Conservation (phyloP, 768 basidiomycete species). For the Fistulinella prunicolor region DNA sequence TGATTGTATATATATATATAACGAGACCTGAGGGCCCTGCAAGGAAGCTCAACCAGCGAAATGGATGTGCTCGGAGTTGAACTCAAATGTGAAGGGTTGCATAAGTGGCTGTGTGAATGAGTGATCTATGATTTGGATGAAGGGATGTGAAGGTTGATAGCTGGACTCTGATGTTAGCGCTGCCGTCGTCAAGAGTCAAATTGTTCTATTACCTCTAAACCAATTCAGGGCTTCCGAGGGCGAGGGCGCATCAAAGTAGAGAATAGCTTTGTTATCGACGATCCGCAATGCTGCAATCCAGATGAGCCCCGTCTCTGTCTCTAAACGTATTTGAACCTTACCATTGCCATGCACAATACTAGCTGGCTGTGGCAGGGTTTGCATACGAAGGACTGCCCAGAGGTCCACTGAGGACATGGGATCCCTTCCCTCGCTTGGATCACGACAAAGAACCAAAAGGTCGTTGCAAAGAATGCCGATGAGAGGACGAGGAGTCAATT, state of each 20-base stretch:
- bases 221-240: slow-evolving; percentile 84
- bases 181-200: background rate
- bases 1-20: slow-evolving; percentile 39
- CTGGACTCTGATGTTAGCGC: slow-evolving; percentile 36
- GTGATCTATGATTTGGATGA: slow-evolving; percentile 64
- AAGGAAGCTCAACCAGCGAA: slow-evolving; percentile 10
- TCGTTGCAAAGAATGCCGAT: slow-evolving; percentile 91
- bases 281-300: slow-evolving; percentile 64
- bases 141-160: slow-evolving; percentile 87
- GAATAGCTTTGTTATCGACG: slow-evolving; percentile 88
- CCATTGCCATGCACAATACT: slow-evolving; percentile 88
- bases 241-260: slow-evolving; percentile 84
- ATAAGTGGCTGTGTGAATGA: slow-evolving; percentile 3
- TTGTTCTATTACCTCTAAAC: slow-evolving; percentile 70
- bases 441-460: slow-evolving; percentile 86
- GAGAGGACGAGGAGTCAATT: slow-evolving; percentile 74
- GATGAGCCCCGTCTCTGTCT: slow-evolving; percentile 6
- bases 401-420: slow-evolving; percentile 75
- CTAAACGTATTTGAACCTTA: slow-evolving; percentile 29
- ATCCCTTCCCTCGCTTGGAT: slow-evolving; percentile 79
- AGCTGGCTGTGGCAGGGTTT: slow-evolving; percentile 86
- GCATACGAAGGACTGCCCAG: slow-evolving; percentile 97
- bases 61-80: slow-evolving; percentile 5
- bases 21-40: slow-evolving; percentile 21
- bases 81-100: slow-evolving; percentile 4